A percentile compares a stretch with the other conserved stretches of the same genome.
These are phyloP conservation scores for Biscogniauxia mediterranea DNA, from an alignment of 2,329 filamentous ascomycete genomes.

Conservation along the genomic window DNA sequence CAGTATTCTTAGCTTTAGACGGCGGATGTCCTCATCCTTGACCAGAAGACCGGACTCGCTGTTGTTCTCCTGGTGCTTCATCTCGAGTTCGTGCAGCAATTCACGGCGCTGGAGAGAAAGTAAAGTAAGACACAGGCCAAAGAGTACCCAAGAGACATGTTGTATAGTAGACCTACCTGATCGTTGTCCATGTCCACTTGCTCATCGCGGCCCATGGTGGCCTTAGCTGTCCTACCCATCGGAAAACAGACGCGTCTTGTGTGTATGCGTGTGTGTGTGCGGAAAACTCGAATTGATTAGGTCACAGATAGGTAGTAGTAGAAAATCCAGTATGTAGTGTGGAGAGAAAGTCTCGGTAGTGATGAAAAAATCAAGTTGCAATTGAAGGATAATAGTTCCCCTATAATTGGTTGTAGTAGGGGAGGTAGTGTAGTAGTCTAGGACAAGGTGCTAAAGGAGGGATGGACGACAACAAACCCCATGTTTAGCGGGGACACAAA, in stretches of 20 bases:
- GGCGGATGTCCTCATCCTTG: constrained; percentile 73
- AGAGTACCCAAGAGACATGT: neutral
- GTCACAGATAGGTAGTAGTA: neutral
- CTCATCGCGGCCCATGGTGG: constrained; percentile 25
- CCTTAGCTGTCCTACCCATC: constrained; percentile 29
- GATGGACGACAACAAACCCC: constrained; percentile 15
- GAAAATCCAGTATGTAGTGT: no score
- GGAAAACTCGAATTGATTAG: neutral
- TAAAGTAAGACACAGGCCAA: constrained; percentile 1
- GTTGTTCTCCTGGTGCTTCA: constrained; percentile 64
- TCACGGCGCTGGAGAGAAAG: constrained; percentile 40
- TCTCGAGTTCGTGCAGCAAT: constrained; percentile 59
- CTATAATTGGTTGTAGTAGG: neutral
- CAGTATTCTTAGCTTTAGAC: constrained; percentile 65
- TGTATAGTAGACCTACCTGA: constrained; percentile 32
- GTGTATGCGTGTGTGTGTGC: neutral
- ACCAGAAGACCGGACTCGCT: constrained; percentile 66
- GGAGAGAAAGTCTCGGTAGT: neutral
- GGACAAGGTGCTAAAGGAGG: constrained; percentile 1
- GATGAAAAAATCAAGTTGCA: neutral
- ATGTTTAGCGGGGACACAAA: constrained; percentile 22
- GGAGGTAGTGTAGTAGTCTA: neutral
- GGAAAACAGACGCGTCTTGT: constrained; percentile 18
- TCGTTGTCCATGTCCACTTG: constrained; percentile 37
- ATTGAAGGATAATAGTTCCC: constrained; percentile 3